Evolutionary conservation across 805 yeast species (phyloP), one percentile per base, ranked within the genome.

Genomic region (Schwanniomyces occidentalis): DNA sequence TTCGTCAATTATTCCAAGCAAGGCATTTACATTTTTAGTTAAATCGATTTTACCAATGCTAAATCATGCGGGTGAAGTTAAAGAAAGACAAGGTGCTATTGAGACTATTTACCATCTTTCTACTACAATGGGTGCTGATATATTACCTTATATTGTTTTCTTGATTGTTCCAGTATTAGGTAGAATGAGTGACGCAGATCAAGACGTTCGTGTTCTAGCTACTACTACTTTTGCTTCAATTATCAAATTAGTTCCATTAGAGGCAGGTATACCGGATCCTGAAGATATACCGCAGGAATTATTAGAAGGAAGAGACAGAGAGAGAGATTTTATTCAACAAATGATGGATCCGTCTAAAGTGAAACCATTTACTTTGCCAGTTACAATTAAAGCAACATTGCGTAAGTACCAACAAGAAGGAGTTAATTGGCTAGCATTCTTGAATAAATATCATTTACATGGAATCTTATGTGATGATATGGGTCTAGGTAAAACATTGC

Each of bases 391-490:
- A 43, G 99, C 99, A 0, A 87, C 95, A 1, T 71, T 93, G 44
- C 78, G 99, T 56, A 85, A 86, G 44, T 93, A 93, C 56, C 99
- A 93, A 64, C 98, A 93, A 58, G 98, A 93, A 41, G 99, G 99
- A 61, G 95, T 93, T 24, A 93, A 91, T 57, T 93, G 99, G 99
- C 71, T 93, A 35, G 96, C 96, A 6, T 93, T 93, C 54, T 73
- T 93, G 52, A 93, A 93, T 65, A 86, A 86, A 52, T 93, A 93
- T 56, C 96, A 91, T 58, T 68, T 93, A 34, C 99, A 93, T 64
- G 99, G 99, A 35, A 91, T 93, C 52, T 69, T 93, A 31, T 93
- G 99, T 78, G 99, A 93, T 58, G 99, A 93, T 78, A 93, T 93
- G 99, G 99, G 99, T 5, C 72, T 93, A 19, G 99, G 99, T 34